phyloP scores from a whole-genome alignment of 2,329 filamentous ascomycete species.

The Dothideomycetidae sp. region DNA sequence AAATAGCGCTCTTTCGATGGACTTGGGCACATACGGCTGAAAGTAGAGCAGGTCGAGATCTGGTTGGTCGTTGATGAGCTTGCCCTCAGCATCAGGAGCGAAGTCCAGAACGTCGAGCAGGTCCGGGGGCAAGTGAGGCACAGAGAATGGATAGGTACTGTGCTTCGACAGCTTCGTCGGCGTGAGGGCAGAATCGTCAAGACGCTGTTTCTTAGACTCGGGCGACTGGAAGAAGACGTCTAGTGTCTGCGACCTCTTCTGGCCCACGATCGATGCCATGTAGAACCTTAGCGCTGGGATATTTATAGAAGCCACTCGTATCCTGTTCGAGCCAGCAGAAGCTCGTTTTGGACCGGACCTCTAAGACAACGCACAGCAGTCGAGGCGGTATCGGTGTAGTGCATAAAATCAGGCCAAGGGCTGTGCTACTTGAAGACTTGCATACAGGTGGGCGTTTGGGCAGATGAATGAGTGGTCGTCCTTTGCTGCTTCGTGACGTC shows the following conservation, averaged over 20 bases:
- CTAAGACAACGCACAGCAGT: no score
- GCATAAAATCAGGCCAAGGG: no score
- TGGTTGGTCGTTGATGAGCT: constrained; percentile 48
- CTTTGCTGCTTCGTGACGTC: no score
- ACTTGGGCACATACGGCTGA: constrained; percentile 52
- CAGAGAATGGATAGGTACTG: constrained; percentile 38
- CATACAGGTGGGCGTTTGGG: no score
- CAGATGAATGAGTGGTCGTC: no score
- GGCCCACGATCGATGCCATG: constrained; percentile 7
- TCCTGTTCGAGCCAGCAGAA: no score
- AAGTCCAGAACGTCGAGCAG: constrained; percentile 30
- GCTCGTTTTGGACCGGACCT: no score
- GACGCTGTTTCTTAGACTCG: constrained; percentile 28
- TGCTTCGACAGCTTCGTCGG: constrained; percentile 27
- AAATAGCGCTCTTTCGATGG: constrained; percentile 47
- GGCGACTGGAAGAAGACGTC: constrained; percentile 52
- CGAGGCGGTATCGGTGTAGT: no score
- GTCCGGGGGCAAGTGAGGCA: constrained; percentile 33
- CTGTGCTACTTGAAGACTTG: no score
- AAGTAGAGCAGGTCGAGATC: constrained; percentile 64
- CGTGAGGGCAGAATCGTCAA: constrained; percentile 15
- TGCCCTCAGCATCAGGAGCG: constrained; percentile 34
- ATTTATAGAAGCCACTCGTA: no score
- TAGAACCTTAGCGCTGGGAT: no score
- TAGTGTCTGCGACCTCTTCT: constrained; percentile 45